Conservation (phyloP, 2,329 filamentous ascomycete genomes). For the Claviceps arundinis region DNA sequence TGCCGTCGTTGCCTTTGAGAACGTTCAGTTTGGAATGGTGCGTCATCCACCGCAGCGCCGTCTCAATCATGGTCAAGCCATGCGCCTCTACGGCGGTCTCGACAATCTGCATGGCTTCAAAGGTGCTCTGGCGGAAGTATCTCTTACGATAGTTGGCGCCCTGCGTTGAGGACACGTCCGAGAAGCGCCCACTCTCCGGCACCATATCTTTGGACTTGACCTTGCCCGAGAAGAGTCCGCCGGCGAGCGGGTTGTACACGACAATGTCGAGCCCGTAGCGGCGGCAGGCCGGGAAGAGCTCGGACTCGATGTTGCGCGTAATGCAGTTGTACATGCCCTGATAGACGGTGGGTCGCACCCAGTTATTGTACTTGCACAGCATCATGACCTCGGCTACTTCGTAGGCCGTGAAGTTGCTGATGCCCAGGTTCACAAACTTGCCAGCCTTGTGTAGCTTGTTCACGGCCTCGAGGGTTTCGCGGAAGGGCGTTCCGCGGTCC, state of each 20-base stretch:
- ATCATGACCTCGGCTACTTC: slow-evolving; percentile 79
- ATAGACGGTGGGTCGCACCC: slow-evolving; percentile 74
- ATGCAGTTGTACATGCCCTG: slow-evolving; percentile 83
- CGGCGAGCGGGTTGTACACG: slow-evolving; percentile 71
- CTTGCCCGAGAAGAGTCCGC: slow-evolving; percentile 69
- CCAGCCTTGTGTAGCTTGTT: slow-evolving; percentile 75
- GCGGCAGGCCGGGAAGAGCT: slow-evolving; percentile 59
- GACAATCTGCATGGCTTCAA: slow-evolving; percentile 52
- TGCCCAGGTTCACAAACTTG: slow-evolving; percentile 67
- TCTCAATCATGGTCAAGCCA: slow-evolving; percentile 56
- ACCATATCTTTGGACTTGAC: slow-evolving; percentile 52
- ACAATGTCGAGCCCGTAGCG: slow-evolving; percentile 70
- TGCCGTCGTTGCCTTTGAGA: slow-evolving; percentile 40
- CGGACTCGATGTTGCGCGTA: slow-evolving; percentile 60
- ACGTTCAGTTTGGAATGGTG: slow-evolving; percentile 53
- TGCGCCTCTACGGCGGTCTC: slow-evolving; percentile 56
- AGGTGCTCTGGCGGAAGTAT: slow-evolving; percentile 57
- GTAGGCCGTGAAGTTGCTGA: slow-evolving; percentile 77
- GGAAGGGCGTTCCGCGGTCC: slow-evolving; percentile 57
- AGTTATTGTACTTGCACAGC: slow-evolving; percentile 64
- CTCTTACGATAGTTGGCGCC: slow-evolving; percentile 49
- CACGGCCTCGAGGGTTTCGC: slow-evolving; percentile 63
- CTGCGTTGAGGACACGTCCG: slow-evolving; percentile 34
- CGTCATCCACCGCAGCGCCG: slow-evolving; percentile 57
- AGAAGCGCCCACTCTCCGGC: slow-evolving; percentile 58